Base-by-base conservation (phyloP, 192 early-diverging fungal genomes). In the Backusella westeae region DNA sequence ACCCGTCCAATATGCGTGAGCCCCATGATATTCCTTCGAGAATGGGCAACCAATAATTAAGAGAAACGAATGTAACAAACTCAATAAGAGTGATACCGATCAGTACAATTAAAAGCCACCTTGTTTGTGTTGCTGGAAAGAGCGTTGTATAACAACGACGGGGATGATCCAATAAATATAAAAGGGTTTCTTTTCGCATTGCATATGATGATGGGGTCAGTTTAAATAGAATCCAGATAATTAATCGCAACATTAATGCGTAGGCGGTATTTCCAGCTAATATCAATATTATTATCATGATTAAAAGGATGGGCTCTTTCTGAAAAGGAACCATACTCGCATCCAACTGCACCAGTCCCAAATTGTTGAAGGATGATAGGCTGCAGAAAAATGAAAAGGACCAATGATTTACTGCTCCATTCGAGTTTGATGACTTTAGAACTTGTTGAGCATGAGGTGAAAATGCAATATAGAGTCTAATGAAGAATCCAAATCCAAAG, bases 181-280 rank as follows among this genome's bases (percentile, higher is more conserved):
- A 59, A 23, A 82, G 42, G 1, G 81, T 76, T 46, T 82, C 77
- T 38, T 71, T 78, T 42, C 69, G 77, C 38, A 78, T 72, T 14
- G 56, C 34, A 14, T 66, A 74, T 0, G 69, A 73, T 15, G 67
- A 34, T n/a, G 76, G 77, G 0, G 81, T 82, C 2, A 72, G 23
- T 14, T 69, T 67, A 59, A 73, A 82, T n/a, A 78, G 17, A 19
- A 26, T 12, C 81, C 81, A 82, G 10, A 82, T 82, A 29, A 78
- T 76, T 0, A 78, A 63, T 21, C 81, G 66, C 4, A 82, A 34
- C 3, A 82, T 10, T 46, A 82, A 49, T 17, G 81, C 81, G 69
- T 75, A 82, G 0, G 81, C 81, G 3, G 81, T 82, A 44, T 82
- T 82, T 26, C 81, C 81, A 19, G 68, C 66, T 19, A 82, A 39